These are phyloP conservation scores for Penicillium maclennaniae DNA, from an alignment of 495 filamentous ascomycete genomes.

Conservation along the genomic window DNA sequence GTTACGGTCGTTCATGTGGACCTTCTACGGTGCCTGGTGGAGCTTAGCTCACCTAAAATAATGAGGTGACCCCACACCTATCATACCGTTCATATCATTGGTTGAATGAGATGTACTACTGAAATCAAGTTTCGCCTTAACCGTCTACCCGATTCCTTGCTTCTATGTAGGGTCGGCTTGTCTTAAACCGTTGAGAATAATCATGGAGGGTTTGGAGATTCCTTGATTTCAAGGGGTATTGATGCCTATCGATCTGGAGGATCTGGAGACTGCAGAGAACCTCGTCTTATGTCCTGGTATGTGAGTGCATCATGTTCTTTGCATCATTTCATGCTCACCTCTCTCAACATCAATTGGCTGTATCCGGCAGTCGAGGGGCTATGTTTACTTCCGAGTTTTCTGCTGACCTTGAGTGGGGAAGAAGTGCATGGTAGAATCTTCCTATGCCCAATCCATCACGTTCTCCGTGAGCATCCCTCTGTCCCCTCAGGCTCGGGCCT, in stretches of 20 bases:
- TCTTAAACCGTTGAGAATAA: not conserved
- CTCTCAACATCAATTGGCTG: not conserved
- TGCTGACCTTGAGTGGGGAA: slow-evolving; percentile 1
- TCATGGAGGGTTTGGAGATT: not conserved
- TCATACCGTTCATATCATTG: not conserved
- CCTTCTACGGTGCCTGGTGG: slow-evolving; percentile 1
- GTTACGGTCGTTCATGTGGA: not conserved
- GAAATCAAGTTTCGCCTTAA: not conserved
- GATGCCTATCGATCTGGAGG: not conserved
- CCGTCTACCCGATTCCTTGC: not conserved
- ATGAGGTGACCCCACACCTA: not conserved
- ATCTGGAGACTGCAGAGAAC: not conserved
- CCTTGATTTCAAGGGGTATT: not conserved
- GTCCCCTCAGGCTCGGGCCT: not conserved
- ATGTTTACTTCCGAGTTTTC: not conserved
- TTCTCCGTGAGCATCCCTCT: not conserved
- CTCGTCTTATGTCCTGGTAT: not conserved
- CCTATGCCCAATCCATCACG: slow-evolving; percentile 1
- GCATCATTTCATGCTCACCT: not conserved
- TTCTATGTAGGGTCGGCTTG: not conserved
- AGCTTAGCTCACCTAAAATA: slow-evolving; percentile 2
- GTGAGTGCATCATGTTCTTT: not conserved
- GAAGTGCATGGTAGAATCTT: not conserved
- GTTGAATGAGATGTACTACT: not conserved
- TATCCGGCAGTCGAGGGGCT: not conserved